Percentiles rank a stretch among this genome's conserved stretches.
Evolutionary conservation across 495 filamentous ascomycete species (phyloP).

Genomic region (Copromyces sp.): DNA sequence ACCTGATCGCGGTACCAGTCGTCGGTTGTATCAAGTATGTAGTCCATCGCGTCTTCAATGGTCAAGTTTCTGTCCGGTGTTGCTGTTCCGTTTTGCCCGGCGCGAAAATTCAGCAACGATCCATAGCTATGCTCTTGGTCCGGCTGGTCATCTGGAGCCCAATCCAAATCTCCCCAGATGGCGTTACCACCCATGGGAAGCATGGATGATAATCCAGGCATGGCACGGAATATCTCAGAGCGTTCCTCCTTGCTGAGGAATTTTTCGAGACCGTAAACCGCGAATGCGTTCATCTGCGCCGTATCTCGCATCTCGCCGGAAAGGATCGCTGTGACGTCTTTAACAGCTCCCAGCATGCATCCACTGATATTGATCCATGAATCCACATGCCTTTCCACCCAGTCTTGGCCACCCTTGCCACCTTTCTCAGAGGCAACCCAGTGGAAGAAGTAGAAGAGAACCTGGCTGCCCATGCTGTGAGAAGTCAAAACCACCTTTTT

Average conservation of each 20-base stretch:
- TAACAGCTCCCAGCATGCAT: slow-evolving; percentile 92
- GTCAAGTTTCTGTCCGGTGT: slow-evolving; percentile 64
- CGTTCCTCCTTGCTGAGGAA: slow-evolving; percentile 85
- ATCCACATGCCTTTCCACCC: slow-evolving; percentile 86
- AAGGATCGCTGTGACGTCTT: slow-evolving; percentile 81
- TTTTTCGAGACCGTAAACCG: slow-evolving; percentile 93
- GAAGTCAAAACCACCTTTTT: slow-evolving; percentile 82
- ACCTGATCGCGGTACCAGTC: slow-evolving; percentile 75
- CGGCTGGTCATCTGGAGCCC: slow-evolving; percentile 80
- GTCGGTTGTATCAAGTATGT: slow-evolving; percentile 67
- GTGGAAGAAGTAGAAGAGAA: slow-evolving; percentile 93
- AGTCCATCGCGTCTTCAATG: slow-evolving; percentile 61
- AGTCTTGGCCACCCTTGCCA: slow-evolving; percentile 71
- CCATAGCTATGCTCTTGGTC: slow-evolving; percentile 65
- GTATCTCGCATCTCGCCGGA: slow-evolving; percentile 98
- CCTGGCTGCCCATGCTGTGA: slow-evolving; percentile 96
- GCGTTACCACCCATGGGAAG: slow-evolving; percentile 90
- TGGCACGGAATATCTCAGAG: slow-evolving; percentile 88
- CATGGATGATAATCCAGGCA: slow-evolving; percentile 96
- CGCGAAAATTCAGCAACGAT: slow-evolving; percentile 77
- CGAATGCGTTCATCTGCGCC: slow-evolving; percentile 93
- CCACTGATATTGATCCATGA: slow-evolving; percentile 97
- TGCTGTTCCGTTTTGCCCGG: slow-evolving; percentile 40
- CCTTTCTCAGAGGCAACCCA: slow-evolving; percentile 80
- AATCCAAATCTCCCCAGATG: slow-evolving; percentile 84